Evolutionary conservation across 1,284 basidiomycete genomes (phyloP).

Genomic region (Malassezia sympodialis): DNA sequence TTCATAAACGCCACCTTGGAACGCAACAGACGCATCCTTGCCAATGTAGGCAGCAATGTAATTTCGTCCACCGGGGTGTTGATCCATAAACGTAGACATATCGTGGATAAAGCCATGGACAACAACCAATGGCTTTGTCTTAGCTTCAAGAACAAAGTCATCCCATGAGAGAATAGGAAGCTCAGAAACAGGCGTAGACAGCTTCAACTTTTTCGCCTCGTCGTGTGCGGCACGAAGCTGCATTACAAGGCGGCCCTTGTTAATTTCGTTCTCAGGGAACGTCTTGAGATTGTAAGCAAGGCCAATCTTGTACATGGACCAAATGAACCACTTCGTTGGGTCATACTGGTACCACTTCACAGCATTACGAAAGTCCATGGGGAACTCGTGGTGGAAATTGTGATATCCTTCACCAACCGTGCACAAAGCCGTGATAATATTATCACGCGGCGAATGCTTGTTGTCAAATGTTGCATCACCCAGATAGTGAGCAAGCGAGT

Average conservation of each 20-base stretch:
- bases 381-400: slow-evolving; percentile 49
- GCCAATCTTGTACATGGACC: slow-evolving; percentile 30
- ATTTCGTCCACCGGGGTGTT: slow-evolving; percentile 44
- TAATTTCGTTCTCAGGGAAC: slow-evolving; percentile 47
- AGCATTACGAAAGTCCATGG: slow-evolving; percentile 47
- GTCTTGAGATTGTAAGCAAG: slow-evolving; percentile 44
- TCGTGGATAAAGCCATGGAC: slow-evolving; percentile 46
- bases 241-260: slow-evolving; percentile 45
- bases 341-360: slow-evolving; percentile 47
- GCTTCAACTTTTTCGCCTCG: slow-evolving; percentile 26
- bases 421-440: slow-evolving; percentile 44
- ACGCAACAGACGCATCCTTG: slow-evolving; percentile 44
- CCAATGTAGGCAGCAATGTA: slow-evolving; percentile 39
- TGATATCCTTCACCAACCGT: slow-evolving; percentile 47
- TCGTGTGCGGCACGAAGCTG: slow-evolving; percentile 37
- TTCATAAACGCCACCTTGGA: slow-evolving; percentile 45
- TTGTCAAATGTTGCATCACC: slow-evolving; percentile 46
- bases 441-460: slow-evolving; percentile 47
- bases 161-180: slow-evolving; percentile 47
- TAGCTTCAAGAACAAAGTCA: slow-evolving; percentile 42
- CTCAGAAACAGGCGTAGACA: slow-evolving; percentile 35
- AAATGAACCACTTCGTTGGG: slow-evolving; percentile 48
- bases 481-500: slow-evolving; percentile 47
- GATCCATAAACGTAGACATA: slow-evolving; percentile 39
- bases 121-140: slow-evolving; percentile 40